Evolutionary conservation across 2,329 filamentous ascomycete species (phyloP).

Genomic region (Epichloe uncinata): DNA sequence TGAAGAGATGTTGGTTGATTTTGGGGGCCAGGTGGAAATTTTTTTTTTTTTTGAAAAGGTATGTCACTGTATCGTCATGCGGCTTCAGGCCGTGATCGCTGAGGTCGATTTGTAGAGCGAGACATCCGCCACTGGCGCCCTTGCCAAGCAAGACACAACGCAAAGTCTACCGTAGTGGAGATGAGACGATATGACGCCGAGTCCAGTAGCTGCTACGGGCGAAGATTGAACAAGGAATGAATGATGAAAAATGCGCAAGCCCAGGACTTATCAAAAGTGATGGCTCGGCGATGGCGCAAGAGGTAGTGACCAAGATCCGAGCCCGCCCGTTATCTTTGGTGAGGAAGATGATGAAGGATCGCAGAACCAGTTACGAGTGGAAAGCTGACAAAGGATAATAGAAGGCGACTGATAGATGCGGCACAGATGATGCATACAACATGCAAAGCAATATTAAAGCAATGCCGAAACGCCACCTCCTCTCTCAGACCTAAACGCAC

Average conservation of each 20-base stretch:
- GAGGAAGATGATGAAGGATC: not conserved
- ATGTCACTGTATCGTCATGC: not conserved
- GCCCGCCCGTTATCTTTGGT: not conserved
- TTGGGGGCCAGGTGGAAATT: too few species aligned
- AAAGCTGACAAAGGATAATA: too few species aligned
- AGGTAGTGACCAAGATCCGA: not conserved
- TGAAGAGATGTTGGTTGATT: too few species aligned
- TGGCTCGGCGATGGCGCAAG: not conserved
- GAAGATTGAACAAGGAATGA: not conserved
- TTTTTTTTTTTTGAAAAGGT: not conserved
- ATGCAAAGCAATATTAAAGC: slow-evolving; percentile 1
- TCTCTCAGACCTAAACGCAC: too few species aligned
- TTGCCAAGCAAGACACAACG: not conserved
- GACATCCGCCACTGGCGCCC: not conserved
- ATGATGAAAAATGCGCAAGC: not conserved
- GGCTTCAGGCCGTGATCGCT: not conserved
- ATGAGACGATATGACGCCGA: not conserved
- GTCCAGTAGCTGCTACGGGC: not conserved
- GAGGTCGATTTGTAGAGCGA: not conserved
- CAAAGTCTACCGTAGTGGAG: not conserved
- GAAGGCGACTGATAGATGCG: not conserved
- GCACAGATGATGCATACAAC: not conserved
- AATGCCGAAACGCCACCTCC: not conserved
- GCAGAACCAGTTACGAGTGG: not conserved
- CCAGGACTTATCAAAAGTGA: not conserved